A percentile compares a stretch with the other conserved stretches of the same genome.
These are phyloP conservation scores for Xylaria palmicola DNA, from an alignment of 495 filamentous ascomycete species.

Conservation along the genomic window DNA sequence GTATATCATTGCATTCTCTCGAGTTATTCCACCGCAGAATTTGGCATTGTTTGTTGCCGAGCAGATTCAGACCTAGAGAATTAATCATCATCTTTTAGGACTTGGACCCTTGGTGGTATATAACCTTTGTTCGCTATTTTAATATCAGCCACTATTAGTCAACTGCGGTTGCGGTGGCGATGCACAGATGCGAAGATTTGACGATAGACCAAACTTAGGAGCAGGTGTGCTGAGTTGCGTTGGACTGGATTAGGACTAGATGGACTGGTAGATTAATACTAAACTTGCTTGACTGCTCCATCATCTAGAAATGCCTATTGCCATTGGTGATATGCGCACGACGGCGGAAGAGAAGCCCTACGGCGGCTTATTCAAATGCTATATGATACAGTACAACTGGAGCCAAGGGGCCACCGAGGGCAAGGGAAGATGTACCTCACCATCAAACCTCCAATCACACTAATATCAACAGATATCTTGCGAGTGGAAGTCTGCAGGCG, in stretches of 20 bases:
- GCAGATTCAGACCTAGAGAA: slow-evolving; percentile 7
- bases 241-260: slow-evolving; percentile 6
- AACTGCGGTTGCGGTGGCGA: background rate
- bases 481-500: slow-evolving; percentile 68
- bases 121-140: background rate
- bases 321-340: too few species aligned
- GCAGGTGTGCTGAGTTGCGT: slow-evolving; percentile 9
- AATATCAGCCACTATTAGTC: background rate
- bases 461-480: slow-evolving; percentile 42
- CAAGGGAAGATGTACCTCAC: slow-evolving; percentile 58
- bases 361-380: too few species aligned
- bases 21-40: background rate
- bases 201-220: background rate
- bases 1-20: slow-evolving; percentile 15
- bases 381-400: too few species aligned
- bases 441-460: slow-evolving; percentile 69
- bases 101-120: slow-evolving; percentile 5
- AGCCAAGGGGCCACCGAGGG: background rate
- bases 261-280: background rate
- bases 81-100: slow-evolving; percentile 8
- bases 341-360: too few species aligned
- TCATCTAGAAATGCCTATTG: background rate
- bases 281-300: slow-evolving; percentile 1
- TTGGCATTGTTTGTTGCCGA: slow-evolving; percentile 8
- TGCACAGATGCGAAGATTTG: slow-evolving; percentile 7